Percentiles rank a stretch among this genome's conserved stretches.
Conservation (phyloP, 495 filamentous ascomycete species). For the Pyronema domesticum region DNA sequence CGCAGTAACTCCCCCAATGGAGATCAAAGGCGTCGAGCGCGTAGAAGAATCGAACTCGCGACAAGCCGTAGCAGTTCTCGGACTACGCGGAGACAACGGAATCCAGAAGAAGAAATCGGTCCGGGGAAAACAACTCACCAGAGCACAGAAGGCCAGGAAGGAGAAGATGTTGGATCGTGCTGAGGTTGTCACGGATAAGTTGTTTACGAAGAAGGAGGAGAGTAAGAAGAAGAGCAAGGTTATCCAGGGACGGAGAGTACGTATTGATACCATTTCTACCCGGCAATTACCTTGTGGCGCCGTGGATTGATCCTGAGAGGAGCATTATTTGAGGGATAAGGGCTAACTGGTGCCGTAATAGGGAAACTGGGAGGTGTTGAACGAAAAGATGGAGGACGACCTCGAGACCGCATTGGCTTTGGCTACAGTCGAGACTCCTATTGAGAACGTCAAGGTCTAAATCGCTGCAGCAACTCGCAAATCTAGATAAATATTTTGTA, state of each 20-base stretch:
- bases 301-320: neutral
- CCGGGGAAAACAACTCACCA: neutral
- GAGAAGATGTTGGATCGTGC: neutral
- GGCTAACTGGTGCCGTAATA: no score
- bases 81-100: slow-evolving; percentile 1
- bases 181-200: slow-evolving; percentile 2
- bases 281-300: neutral
- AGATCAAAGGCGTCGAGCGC: neutral
- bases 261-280: neutral
- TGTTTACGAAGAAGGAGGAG: slow-evolving; percentile 1
- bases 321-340: no score
- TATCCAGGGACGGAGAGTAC: slow-evolving; percentile 1
- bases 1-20: neutral
- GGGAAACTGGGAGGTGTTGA: slow-evolving; percentile 2
- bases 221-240: neutral
- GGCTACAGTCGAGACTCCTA: neutral
- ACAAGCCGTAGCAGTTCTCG: neutral
- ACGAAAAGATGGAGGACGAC: slow-evolving; percentile 4
- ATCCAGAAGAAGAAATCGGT: neutral
- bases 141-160: slow-evolving; percentile 1
- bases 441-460: neutral
- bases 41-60: neutral
- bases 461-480: neutral
- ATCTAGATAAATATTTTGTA: no score
- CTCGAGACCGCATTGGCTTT: neutral